Evolutionary conservation across 305 asterid species (phyloP), one percentile per base, ranked within the genome.

Genomic region (Fraxinus paxiana): DNA sequence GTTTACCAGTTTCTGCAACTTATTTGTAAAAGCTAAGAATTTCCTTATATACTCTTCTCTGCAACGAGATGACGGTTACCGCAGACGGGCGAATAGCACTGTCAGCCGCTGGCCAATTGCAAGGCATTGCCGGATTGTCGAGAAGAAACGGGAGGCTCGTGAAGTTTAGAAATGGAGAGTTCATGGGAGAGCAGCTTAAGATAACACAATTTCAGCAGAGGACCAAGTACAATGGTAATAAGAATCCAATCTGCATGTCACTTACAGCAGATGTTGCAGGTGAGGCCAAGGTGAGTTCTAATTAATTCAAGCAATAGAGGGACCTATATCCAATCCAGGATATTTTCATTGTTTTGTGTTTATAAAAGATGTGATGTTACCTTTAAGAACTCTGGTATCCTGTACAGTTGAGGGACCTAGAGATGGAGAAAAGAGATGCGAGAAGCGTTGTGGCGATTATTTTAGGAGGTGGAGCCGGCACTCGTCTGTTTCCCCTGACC

Each of bases 381-480:
- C 30, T 75, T 43, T 22, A 51, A 46, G 12, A 75, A 43, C 20
- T 51, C 33, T 41, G 63, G 20, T 20, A 75, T 18, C 4, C 20
- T 41, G 56, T 31, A 78, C 91, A 95, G 98, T 84, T 91, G 85
- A 88, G 90, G 88, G 95, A 91, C 88, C 37, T 88, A 81, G 93
- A 90, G 84, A 80, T 87, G 90, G 94, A 93, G 90, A 93, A 89
- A 85, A 87, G 82, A 83, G 92, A 93, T 71, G 80, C 98, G 13
- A 95, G 90, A 85, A 93, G 95, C 0, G 98, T 91, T 22, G 94
- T 87, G 75, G 95, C 98, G 56, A 87, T 95, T 80, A 95, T 95
- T 82, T 93, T 95, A 2, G 98, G 98, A 78, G 98, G 98, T n/a
- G 98, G 98, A 54, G 98, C 98, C 1, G 98, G 98, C 15, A 95